Evolutionary conservation across 192 early-diverging fungal species (phyloP), one percentile per base, ranked within the genome.

Genomic region (Backusella tarrabulga): DNA sequence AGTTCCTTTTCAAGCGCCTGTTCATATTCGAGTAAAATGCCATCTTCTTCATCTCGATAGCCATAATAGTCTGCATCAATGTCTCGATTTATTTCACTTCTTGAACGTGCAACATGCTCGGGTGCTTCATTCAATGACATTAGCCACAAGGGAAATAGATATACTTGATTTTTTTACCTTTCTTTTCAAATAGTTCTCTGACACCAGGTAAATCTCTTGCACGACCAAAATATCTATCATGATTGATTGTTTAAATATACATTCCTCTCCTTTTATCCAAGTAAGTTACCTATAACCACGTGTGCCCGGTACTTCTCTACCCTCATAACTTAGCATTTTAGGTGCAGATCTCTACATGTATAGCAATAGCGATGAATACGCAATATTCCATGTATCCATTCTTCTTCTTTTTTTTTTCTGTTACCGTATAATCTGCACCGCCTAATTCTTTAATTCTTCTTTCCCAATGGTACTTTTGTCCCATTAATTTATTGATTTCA

Each of bases 41-140:
- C 94, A 81, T 97, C 96, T 54, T 94, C 91, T 80, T 98, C 97
- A 79, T 98, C 96, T 56, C 93, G 87, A 79, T 97, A 99, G 38
- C 97, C 97, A 75, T 93, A 99, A 81, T 99, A 99, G 74, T 95
- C 93, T 1, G 96, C 96, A 79, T 97, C 97, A 14, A 95, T 91
- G 32, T 93, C 87, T 63, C 88, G 85, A 70, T 91, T 86, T 74
- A 99, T 80, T 35, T 96, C 95, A 12, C 83, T 82, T 75, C 93
- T 88, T 36, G 87, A 89, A 46, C 90, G 87, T 40, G 83, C 81
- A 71, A 80, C 81, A 26, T 87, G 80, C 21, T 83, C 84, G 29
- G 83, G 60, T 0, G 77, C 88, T 86, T 21, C 23, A 74, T 63
- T 32, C 6, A 38, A 32, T 32, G 32, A 3, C 32, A 32, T 32